phyloP scores from a whole-genome alignment of 495 filamentous ascomycete species.

The Tuber aestivum region DNA sequence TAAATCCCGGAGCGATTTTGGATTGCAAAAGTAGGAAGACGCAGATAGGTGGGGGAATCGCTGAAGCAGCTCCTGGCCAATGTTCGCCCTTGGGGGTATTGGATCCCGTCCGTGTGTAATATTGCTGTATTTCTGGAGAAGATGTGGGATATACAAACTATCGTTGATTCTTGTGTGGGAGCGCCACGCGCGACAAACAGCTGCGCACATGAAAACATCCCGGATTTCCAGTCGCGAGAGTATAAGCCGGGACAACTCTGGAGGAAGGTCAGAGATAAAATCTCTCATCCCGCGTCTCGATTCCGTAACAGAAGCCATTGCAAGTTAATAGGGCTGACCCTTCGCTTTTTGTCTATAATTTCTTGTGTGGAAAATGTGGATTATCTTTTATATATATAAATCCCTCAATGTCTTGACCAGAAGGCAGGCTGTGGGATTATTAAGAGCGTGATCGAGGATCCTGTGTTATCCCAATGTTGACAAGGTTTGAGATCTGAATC shows the following conservation, averaged over 20 bases:
- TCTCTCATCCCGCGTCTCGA: constrained; percentile 13
- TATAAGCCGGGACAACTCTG: constrained; percentile 30
- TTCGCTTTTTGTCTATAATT: background rate
- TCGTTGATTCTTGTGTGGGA: constrained; percentile 33
- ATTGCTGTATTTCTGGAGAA: constrained; percentile 32
- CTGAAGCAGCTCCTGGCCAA: constrained; percentile 23
- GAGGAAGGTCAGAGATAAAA: constrained; percentile 34
- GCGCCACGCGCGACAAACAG: constrained; percentile 35
- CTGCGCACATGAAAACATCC: constrained; percentile 32
- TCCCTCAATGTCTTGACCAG: background rate
- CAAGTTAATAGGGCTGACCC: background rate
- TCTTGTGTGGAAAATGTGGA: background rate
- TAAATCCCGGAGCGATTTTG: constrained; percentile 28
- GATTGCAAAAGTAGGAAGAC: constrained; percentile 29
- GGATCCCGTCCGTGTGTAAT: constrained; percentile 26
- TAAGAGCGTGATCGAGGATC: background rate
- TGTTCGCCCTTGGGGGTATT: constrained; percentile 25
- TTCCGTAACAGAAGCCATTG: background rate
- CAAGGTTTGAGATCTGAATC: background rate
- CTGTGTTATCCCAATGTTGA: background rate
- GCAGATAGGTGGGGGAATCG: constrained; percentile 30
- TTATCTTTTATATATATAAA: constrained; percentile 1
- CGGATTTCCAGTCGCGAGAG: constrained; percentile 30
- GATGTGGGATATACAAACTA: constrained; percentile 26
- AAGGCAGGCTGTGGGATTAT: background rate